Conservation (phyloP, 2,329 filamentous ascomycete species). For the Diplodia scrobiculata region DNA sequence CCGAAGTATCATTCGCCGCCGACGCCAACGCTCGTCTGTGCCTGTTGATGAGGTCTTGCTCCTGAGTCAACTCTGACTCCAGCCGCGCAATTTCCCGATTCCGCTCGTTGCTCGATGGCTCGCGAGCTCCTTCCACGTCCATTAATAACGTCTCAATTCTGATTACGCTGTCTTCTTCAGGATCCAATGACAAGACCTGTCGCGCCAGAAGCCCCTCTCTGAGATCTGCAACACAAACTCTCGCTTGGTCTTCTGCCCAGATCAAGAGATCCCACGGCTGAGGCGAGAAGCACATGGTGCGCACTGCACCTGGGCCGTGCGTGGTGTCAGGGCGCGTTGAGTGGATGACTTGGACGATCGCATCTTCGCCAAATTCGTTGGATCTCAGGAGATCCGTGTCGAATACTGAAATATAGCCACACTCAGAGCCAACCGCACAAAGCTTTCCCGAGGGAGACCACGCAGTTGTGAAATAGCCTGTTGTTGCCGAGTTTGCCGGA, state of each 20-base stretch:
- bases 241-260: constrained; percentile 87
- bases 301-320: constrained; percentile 72
- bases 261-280: constrained; percentile 87
- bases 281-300: constrained; percentile 90
- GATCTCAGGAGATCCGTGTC: constrained; percentile 55
- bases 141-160: constrained; percentile 52
- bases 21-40: constrained; percentile 45
- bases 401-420: constrained; percentile 76
- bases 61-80: constrained; percentile 49
- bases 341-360: constrained; percentile 73
- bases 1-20: constrained; percentile 34
- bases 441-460: constrained; percentile 73
- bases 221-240: constrained; percentile 73
- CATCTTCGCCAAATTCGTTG: constrained; percentile 54
- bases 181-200: constrained; percentile 68
- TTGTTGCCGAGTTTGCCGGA: constrained; percentile 42
- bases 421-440: constrained; percentile 76
- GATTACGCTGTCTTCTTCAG: constrained; percentile 58
- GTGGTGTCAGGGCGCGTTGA: constrained; percentile 69
- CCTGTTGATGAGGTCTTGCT: constrained; percentile 48
- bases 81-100: constrained; percentile 42
- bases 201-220: constrained; percentile 66
- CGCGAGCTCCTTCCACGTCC: constrained; percentile 50
- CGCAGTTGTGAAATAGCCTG: constrained; percentile 73
- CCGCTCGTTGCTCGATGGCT: constrained; percentile 34